Evolutionary conservation across 140 eudicot species (phyloP).

Genomic region (Bidens hawaiensis): DNA sequence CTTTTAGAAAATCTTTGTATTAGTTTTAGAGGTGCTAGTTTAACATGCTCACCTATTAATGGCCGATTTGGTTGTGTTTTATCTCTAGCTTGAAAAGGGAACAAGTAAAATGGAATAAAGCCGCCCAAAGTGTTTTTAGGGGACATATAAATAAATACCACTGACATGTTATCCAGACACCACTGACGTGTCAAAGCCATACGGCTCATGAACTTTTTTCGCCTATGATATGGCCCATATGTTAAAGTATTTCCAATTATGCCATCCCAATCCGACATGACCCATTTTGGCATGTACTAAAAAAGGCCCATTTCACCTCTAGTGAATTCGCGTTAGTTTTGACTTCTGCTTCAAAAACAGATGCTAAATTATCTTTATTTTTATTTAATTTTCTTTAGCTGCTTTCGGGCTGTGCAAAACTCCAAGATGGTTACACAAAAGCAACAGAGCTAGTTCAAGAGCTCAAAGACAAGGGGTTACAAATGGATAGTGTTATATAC

Average conservation of each 20-base stretch:
- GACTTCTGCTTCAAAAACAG: no score
- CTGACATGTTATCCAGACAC: no score
- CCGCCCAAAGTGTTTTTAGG: background rate
- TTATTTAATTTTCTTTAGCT: slow-evolving; percentile 58
- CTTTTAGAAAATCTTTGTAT: background rate
- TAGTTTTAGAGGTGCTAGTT: background rate
- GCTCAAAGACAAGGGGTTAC: slow-evolving; percentile 52
- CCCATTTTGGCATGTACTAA: no score
- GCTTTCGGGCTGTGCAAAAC: slow-evolving; percentile 79
- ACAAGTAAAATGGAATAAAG: background rate
- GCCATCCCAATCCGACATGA: no score
- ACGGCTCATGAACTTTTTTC: no score
- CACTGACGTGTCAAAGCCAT: no score
- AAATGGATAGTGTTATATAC: slow-evolving; percentile 63
- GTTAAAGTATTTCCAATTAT: no score
- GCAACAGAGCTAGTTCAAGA: slow-evolving; percentile 70
- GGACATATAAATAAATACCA: no score
- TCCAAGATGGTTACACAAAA: slow-evolving; percentile 59
- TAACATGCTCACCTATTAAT: background rate
- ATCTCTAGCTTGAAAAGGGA: background rate
- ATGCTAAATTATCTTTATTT: background rate
- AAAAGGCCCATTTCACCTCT: no score
- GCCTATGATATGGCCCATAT: no score
- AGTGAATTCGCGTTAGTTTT: no score
- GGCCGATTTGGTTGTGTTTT: background rate